Evolutionary conservation across 2,329 filamentous ascomycete species (phyloP), one percentile per base, ranked within the genome.

Genomic region (Sclerotinia sclerotiorum): DNA sequence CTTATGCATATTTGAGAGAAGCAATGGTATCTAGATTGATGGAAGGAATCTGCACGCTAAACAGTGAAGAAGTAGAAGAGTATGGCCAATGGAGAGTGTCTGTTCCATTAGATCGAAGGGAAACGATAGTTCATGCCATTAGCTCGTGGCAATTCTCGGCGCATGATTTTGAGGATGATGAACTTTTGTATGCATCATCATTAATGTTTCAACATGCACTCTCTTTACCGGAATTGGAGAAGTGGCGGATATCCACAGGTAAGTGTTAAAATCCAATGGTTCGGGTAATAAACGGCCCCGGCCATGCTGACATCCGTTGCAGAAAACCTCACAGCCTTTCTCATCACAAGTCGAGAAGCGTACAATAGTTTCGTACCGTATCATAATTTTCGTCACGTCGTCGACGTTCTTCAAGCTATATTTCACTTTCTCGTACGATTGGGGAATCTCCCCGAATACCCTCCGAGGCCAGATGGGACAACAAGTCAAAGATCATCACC

Each of bases 351-450:
- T 76, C 90, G 94, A 70, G 89, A 90, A 60, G 92, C 95, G n/a
- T 99, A 99, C 81, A 98, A 98, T 79, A 91, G 88, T 69, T 97
- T 97, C 78, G 93, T 97, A 48, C 91, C 94, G 29, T 99, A 98
- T 77, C 95, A 99, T 82, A 99, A 99, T 80, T 99, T 98, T 79
- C 91, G 94, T 67, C 95, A 99, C 79, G 95, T 97, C 29, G 90
- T 97, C 70, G 95, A 99, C 79, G 95, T 99, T 39, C 84, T 98
- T 65, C 94, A 98, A 79, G 96, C 94, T 1, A 88, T 93, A 4
- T 98, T 97, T 78, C 89, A 90, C 80, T 97, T 97, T 77, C 86
- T 98, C 7, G 84, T 97, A 67, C 87, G 88, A 71, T 89, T 97
- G 64, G 91, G 92, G 68, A 87, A 88, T 46, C 82, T 96, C 62